phyloP scores from a whole-genome alignment of 805 yeast genomes.

The Wickerhamiella galacta region DNA sequence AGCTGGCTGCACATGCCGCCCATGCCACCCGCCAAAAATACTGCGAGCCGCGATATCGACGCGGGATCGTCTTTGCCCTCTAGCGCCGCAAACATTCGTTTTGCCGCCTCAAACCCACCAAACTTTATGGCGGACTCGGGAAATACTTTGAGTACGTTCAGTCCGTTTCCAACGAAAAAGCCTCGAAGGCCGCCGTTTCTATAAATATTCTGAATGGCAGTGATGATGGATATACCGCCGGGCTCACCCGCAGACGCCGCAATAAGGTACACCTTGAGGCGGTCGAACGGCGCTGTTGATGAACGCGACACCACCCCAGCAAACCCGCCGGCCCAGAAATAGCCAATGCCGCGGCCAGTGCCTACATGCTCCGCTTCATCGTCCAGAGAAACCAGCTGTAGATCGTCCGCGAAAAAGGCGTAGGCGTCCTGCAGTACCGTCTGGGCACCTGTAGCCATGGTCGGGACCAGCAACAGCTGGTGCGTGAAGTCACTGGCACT shows the following conservation, averaged over 20 bases:
- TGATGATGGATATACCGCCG: constrained; percentile 51
- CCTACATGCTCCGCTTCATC: constrained; percentile 76
- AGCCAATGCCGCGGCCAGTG: constrained; percentile 70
- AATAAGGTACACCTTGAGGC: constrained; percentile 83
- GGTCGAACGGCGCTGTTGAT: constrained; percentile 91
- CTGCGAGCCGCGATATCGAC: constrained; percentile 55
- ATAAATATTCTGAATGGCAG: constrained; percentile 70
- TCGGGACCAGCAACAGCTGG: constrained; percentile 67
- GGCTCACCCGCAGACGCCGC: constrained; percentile 36
- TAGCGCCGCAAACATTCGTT: constrained; percentile 48
- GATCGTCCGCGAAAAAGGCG: constrained; percentile 60
- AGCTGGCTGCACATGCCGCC: constrained; percentile 93
- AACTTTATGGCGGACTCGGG: constrained; percentile 97
- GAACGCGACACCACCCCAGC: constrained; percentile 94
- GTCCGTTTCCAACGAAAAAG: constrained; percentile 89
- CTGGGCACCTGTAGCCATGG: constrained; percentile 31
- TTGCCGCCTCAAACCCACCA: constrained; percentile 84
- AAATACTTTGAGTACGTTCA: constrained; percentile 82
- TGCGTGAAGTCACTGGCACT: constrained; percentile 79
- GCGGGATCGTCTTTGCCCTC: constrained; percentile 63
- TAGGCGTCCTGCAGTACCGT: constrained; percentile 53
- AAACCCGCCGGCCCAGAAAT: constrained; percentile 84
- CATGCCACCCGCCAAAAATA: constrained; percentile 85
- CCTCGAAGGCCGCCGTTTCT: constrained; percentile 75
- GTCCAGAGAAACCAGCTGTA: constrained; percentile 77